Percentiles rank a stretch among this genome's conserved stretches.
Conservation (phyloP, 345 rosid genomes). For the Bretschneidera sinensis region DNA sequence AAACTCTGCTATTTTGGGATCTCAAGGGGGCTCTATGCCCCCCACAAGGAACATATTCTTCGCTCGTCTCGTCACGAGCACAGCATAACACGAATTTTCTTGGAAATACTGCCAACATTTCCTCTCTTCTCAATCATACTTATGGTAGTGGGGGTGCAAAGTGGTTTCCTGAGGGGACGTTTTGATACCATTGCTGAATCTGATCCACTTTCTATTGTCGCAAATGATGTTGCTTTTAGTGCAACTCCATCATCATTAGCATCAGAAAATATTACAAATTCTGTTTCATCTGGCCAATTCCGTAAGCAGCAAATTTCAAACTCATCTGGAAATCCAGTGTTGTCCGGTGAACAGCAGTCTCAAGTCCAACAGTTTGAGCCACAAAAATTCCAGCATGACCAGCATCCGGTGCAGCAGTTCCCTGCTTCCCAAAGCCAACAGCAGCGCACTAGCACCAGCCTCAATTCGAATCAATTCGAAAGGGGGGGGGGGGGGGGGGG, state of each 20-base stretch:
- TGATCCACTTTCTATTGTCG: constrained; percentile 46
- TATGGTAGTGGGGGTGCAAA: constrained; percentile 54
- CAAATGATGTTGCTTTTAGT: constrained; percentile 57
- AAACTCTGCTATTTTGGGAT: constrained; percentile 58
- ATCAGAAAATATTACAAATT: constrained; percentile 41
- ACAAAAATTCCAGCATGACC: constrained; percentile 53
- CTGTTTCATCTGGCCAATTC: constrained; percentile 48
- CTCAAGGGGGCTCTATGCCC: constrained; percentile 55
- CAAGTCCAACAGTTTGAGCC: constrained; percentile 41
- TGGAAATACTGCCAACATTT: constrained; percentile 52
- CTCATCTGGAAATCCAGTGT: constrained; percentile 35
- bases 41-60: constrained; percentile 43
- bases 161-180: constrained; percentile 43
- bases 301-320: constrained; percentile 54
- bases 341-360: constrained; percentile 48
- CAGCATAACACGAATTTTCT: constrained; percentile 62
- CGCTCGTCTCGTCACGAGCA: constrained; percentile 42
- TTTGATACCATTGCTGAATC: constrained; percentile 53
- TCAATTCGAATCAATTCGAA: constrained; percentile 46
- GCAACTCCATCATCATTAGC: constrained; percentile 41
- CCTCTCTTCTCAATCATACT: constrained; percentile 56
- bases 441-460: constrained; percentile 48
- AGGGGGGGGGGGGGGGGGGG: constrained; percentile 49
- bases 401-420: constrained; percentile 58
- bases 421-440: constrained; percentile 41